Evolutionary conservation across 768 basidiomycete genomes (phyloP), one percentile per base, ranked within the genome.

Genomic region (Tulasnella calospora): DNA sequence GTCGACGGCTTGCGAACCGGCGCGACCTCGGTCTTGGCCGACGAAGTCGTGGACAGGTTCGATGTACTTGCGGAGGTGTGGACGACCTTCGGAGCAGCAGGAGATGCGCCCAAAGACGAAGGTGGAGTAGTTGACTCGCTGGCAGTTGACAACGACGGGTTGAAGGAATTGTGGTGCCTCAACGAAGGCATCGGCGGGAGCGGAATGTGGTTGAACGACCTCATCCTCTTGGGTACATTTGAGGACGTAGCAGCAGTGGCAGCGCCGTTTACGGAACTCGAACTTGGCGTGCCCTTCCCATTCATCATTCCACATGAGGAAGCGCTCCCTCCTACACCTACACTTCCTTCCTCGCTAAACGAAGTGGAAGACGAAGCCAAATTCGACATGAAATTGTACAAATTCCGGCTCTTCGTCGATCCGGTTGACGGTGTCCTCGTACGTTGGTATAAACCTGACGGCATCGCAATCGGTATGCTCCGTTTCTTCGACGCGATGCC

Each of bases 91-190:
- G 27, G 57, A 23, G 57, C 51, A 8, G 51, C 23, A 61, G 30
- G n/a, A 61, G 57, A n/a, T 12, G 46, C 21, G 19, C 57, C 57
- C 19, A 27, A 5, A 12, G 57, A 61, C 12, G 57, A 61, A n/a
- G 57, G 27, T 15, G 57, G 57, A 3, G 57, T 61, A 15, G 8
- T 27, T 1, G 57, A 61, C 27, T 61, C 57, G 57, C 57, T 61
- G 27, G 57, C n/a, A 30, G 57, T 61, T n/a, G 57, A 35, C 71
- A 71, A 44, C 21, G 76, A 38, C 9, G 76, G 38, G 35, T 67
- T 78, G 44, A 71, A 78, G 3, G 76, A 78, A 44, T 70, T 70
- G 44, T 30, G 71, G 51, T 78, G 76, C 38, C 76, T 61, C n/a
- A 78, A 38, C 2, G 67, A 35, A 9, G 76, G 76, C 3, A 78